Evolutionary conservation across 2,329 filamentous ascomycete species (phyloP).

Genomic region (Exutisphaerella laricina): DNA sequence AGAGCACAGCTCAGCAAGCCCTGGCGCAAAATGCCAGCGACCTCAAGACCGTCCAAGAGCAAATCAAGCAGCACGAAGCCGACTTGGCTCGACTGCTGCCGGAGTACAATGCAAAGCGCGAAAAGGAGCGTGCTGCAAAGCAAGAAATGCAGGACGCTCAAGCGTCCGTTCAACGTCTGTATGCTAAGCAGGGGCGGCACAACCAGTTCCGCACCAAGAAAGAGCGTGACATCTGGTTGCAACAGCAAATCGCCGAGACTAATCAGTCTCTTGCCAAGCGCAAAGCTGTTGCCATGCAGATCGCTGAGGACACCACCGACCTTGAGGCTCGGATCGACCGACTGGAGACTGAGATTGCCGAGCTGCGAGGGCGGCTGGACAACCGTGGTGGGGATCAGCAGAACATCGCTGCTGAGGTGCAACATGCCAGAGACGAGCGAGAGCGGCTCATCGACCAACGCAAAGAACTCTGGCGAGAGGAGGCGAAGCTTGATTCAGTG

Average conservation of each 20-base stretch:
- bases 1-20: conserved; percentile 69
- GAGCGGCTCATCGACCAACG: conserved; percentile 80
- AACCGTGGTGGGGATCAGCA: conserved; percentile 72
- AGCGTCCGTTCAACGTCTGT: conserved; percentile 68
- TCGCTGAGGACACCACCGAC: conserved; percentile 71
- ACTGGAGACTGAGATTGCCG: conserved; percentile 66
- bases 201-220: conserved; percentile 82
- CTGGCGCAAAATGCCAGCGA: conserved; percentile 66
- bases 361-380: conserved; percentile 66
- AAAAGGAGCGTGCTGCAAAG: conserved; percentile 65
- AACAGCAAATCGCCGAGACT: conserved; percentile 72
- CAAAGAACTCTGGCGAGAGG: conserved; percentile 81
- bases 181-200: conserved; percentile 86
- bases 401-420: conserved; percentile 65
- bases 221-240: conserved; percentile 79
- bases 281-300: conserved; percentile 78
- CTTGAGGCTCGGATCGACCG: conserved; percentile 66
- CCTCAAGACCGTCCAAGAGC: conserved; percentile 63
- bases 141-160: conserved; percentile 71
- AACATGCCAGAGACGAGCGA: conserved; percentile 69
- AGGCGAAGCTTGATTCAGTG: conserved; percentile 77
- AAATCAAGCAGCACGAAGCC: conserved; percentile 69
- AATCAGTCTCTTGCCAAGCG: conserved; percentile 70
- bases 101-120: conserved; percentile 65
- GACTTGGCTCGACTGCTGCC: conserved; percentile 73